A percentile compares a stretch with the other conserved stretches of the same genome.
Evolutionary conservation across 495 filamentous ascomycete species (phyloP).

Genomic region (Podospora pseudocomata): DNA sequence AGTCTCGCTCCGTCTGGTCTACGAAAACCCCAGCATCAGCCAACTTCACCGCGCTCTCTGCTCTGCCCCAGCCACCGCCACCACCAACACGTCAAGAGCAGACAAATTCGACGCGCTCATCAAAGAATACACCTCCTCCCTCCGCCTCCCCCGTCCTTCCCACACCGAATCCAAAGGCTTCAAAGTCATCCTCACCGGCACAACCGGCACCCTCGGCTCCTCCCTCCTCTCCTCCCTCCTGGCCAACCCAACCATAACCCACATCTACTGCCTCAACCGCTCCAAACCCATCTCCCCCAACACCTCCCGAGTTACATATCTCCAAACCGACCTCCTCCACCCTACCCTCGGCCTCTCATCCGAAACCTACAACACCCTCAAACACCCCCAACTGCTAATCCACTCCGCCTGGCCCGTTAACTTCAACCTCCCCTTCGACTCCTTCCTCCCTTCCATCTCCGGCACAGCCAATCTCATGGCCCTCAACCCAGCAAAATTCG

Average conservation of each 20-base stretch:
- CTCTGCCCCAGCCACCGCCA: too few relatives aligned
- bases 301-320: slow-evolving; percentile 8
- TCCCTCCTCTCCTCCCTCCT: slow-evolving; percentile 41
- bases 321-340: slow-evolving; percentile 2
- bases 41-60: too few relatives aligned
- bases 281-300: slow-evolving; percentile 7
- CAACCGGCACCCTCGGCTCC: slow-evolving; percentile 48
- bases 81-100: neutral
- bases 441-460: slow-evolving; percentile 37
- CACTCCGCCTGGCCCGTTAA: slow-evolving; percentile 48
- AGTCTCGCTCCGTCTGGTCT: neutral
- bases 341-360: slow-evolving; percentile 14
- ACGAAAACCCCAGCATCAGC: slow-evolving; percentile 12
- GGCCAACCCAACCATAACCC: slow-evolving; percentile 21
- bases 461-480: slow-evolving; percentile 47
- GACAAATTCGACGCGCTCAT: slow-evolving; percentile 9
- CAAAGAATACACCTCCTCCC: neutral
- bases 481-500: slow-evolving; percentile 37
- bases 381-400: slow-evolving; percentile 32
- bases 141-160: neutral
- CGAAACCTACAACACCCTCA: slow-evolving; percentile 18
- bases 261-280: slow-evolving; percentile 51
- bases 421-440: slow-evolving; percentile 40
- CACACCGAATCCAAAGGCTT: neutral
- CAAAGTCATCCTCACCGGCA: slow-evolving; percentile 46